phyloP scores from a whole-genome alignment of 257 asterid genomes.

The Nicotiana sylvestris region DNA sequence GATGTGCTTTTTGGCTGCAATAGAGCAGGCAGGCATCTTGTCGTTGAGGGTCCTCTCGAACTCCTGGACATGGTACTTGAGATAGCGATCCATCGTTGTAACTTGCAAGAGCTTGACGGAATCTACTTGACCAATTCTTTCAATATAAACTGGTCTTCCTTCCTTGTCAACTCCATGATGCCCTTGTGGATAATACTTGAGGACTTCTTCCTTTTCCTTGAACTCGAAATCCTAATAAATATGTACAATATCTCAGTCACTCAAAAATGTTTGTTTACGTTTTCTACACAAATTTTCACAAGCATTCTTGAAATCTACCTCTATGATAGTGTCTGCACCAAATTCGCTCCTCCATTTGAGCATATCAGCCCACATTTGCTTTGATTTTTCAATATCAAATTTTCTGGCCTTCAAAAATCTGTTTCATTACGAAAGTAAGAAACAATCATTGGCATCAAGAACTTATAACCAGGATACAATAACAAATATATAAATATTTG shows the following conservation, averaged over 20 bases:
- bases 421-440: not conserved
- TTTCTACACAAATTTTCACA: not conserved
- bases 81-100: constrained; percentile 77
- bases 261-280: not conserved
- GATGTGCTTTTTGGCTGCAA: constrained; percentile 73
- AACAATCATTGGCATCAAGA: not conserved
- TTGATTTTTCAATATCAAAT: constrained; percentile 78
- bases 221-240: constrained; percentile 59
- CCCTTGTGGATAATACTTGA: constrained; percentile 90
- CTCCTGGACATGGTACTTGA: constrained; percentile 85
- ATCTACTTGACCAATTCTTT: constrained; percentile 88
- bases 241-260: not conserved
- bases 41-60: constrained; percentile 84
- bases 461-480: not conserved
- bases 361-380: constrained; percentile 98
- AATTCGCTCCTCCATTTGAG: constrained; percentile 95
- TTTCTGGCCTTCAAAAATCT: constrained; percentile 93
- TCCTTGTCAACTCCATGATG: constrained; percentile 92
- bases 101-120: constrained; percentile 79
- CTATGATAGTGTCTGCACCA: constrained; percentile 67
- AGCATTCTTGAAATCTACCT: constrained; percentile 35
- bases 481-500: not conserved
- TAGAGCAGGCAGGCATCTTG: constrained; percentile 89
- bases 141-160: constrained; percentile 87
- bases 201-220: constrained; percentile 76